These are phyloP conservation scores for Hypoxylon lienhwacheense DNA, from an alignment of 495 filamentous ascomycete genomes.

Conservation along the genomic window DNA sequence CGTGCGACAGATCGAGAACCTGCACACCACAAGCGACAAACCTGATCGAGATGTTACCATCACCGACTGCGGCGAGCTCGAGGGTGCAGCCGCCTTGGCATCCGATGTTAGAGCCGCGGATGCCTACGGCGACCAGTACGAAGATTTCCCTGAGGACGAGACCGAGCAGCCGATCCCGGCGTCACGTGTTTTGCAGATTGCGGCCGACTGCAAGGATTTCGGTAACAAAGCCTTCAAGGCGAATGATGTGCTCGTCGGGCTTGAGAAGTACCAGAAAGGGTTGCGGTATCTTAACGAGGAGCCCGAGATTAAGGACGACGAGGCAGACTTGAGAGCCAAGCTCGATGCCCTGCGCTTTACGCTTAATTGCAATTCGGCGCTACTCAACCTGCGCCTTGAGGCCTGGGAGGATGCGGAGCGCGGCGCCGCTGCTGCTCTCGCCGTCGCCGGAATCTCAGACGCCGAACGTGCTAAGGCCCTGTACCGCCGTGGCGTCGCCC, in stretches of 20 bases:
- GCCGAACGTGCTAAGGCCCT: constrained; percentile 86
- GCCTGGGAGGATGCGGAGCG: constrained; percentile 67
- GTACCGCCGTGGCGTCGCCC: constrained; percentile 77
- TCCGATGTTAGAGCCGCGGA: constrained; percentile 68
- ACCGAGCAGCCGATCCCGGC: constrained; percentile 56
- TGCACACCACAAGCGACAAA: constrained; percentile 80
- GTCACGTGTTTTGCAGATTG: constrained; percentile 72
- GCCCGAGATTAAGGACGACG: constrained; percentile 69
- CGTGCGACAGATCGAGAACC: constrained; percentile 86
- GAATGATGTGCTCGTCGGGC: constrained; percentile 65
- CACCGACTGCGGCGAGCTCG: constrained; percentile 82
- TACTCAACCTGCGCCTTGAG: constrained; percentile 79
- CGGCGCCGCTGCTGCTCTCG: constrained; percentile 73
- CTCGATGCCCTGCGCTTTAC: constrained; percentile 74
- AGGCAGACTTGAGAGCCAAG: constrained; percentile 64
- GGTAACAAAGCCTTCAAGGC: constrained; percentile 91
- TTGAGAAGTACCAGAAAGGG: constrained; percentile 98
- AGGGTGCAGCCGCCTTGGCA: constrained; percentile 63
- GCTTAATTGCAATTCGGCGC: constrained; percentile 74
- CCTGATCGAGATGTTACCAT: constrained; percentile 73
- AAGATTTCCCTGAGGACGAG: constrained; percentile 92
- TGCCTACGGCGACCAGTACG: constrained; percentile 84
- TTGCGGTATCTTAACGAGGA: constrained; percentile 92
- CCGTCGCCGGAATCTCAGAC: constrained; percentile 63
- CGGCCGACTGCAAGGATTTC: constrained; percentile 84